phyloP scores from a whole-genome alignment of 164 flowering plant genomes.

The Vitis cinerea region DNA sequence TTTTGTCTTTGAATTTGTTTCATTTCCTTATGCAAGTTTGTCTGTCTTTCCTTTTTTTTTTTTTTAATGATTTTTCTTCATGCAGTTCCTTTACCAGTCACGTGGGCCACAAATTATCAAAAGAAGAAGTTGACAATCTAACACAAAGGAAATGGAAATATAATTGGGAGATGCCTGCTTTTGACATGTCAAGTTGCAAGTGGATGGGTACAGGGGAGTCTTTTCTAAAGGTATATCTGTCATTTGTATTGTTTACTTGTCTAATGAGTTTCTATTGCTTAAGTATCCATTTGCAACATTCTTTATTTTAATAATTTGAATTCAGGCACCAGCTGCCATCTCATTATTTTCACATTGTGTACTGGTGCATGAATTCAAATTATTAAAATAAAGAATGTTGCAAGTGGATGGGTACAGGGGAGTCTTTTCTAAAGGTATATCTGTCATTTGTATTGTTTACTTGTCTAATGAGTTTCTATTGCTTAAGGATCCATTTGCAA shows the following conservation, averaged over 20 bases:
- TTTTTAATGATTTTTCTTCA: conserved; percentile 3
- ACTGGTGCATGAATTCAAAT: too few species aligned
- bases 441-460: not conserved
- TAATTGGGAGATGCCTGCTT: conserved; percentile 68
- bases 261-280: too few species aligned
- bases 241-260: not conserved
- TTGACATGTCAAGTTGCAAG: conserved; percentile 47
- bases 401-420: conserved; percentile 82
- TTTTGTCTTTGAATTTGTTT: not conserved
- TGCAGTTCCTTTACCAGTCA: conserved; percentile 68
- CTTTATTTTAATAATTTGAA: too few species aligned
- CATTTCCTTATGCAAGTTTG: not conserved
- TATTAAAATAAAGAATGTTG: too few species aligned
- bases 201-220: conserved; percentile 84
- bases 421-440: conserved; percentile 53
- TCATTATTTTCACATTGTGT: too few species aligned
- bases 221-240: conserved; percentile 43
- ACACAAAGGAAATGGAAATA: conserved; percentile 47
- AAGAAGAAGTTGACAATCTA: conserved; percentile 48
- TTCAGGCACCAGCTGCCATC: too few species aligned
- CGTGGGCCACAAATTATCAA: conserved; percentile 45
- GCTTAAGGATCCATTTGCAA: too few species aligned
- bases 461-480: too few species aligned
- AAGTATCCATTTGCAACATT: too few species aligned
- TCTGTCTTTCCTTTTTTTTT: not conserved